Evolutionary conservation across 345 rosid species (phyloP).

Genomic region (Pistacia atlantica): DNA sequence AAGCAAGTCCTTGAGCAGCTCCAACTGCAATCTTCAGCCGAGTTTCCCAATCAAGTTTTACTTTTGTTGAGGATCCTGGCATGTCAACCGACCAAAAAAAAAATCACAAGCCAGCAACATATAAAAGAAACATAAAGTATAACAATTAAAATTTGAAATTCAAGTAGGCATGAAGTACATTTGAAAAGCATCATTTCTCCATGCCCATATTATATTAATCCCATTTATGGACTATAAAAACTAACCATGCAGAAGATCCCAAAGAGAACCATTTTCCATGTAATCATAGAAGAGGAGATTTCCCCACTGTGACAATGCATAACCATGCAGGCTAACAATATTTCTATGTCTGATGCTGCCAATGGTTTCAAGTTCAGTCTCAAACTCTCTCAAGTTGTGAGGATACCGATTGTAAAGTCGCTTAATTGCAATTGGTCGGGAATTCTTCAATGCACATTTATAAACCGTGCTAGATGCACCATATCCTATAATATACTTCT

Average conservation of each 20-base stretch:
- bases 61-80: slow-evolving; percentile 74
- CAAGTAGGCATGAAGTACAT: background rate
- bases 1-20: slow-evolving; percentile 92
- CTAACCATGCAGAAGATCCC: slow-evolving; percentile 97
- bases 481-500: slow-evolving; percentile 74
- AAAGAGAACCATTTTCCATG: slow-evolving; percentile 93
- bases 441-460: slow-evolving; percentile 65
- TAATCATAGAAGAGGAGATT: slow-evolving; percentile 96
- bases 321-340: slow-evolving; percentile 78
- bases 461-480: slow-evolving; percentile 96
- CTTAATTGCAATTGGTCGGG: slow-evolving; percentile 86
- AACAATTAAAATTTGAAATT: background rate
- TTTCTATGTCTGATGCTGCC: slow-evolving; percentile 95
- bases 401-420: slow-evolving; percentile 70
- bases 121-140: background rate
- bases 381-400: slow-evolving; percentile 70
- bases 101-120: background rate
- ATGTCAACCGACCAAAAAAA: background rate
- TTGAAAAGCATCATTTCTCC: background rate
- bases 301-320: slow-evolving; percentile 73
- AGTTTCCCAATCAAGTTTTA: slow-evolving; percentile 94
- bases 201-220: background rate
- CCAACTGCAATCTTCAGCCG: slow-evolving; percentile 88
- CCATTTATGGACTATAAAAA: background rate
- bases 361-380: slow-evolving; percentile 90